phyloP scores from a whole-genome alignment of 2,329 filamentous ascomycete species.

The Arthrobotrys entomopaga region DNA sequence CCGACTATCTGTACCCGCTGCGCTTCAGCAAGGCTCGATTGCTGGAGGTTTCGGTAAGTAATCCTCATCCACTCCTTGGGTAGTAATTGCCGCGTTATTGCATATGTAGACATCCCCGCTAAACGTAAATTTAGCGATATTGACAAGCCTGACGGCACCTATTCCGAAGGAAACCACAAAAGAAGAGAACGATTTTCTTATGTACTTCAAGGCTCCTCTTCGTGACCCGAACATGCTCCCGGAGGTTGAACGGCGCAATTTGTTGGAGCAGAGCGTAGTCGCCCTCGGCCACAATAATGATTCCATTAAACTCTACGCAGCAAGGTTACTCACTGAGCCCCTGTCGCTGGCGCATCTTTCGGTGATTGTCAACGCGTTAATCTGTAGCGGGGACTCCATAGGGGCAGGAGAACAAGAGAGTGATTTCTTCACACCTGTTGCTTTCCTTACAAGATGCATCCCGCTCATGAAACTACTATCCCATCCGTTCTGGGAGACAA shows the following conservation, averaged over 20 bases:
- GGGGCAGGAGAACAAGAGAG: slow-evolving; percentile 3
- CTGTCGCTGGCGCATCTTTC: slow-evolving; percentile 19
- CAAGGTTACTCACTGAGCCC: slow-evolving; percentile 25
- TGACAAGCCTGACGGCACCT: too few relatives aligned
- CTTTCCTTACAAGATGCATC: slow-evolving; percentile 33
- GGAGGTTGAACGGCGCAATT: slow-evolving; percentile 34
- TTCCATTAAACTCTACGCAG: slow-evolving; percentile 24
- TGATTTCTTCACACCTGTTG: slow-evolving; percentile 1
- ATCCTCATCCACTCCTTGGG: too few relatives aligned
- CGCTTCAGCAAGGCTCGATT: too few relatives aligned
- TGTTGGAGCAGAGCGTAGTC: slow-evolving; percentile 25
- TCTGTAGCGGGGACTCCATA: not conserved
- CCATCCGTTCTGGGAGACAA: slow-evolving; percentile 7
- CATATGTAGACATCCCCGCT: too few relatives aligned
- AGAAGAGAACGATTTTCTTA: slow-evolving; percentile 31
- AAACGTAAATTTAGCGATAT: too few relatives aligned
- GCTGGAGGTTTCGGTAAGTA: too few relatives aligned
- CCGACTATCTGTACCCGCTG: too few relatives aligned
- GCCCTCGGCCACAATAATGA: slow-evolving; percentile 26
- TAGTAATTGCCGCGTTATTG: too few relatives aligned
- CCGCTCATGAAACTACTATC: slow-evolving; percentile 28
- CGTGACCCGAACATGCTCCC: not conserved
- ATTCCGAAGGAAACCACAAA: too few relatives aligned
- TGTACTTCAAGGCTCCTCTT: slow-evolving; percentile 24
- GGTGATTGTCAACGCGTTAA: slow-evolving; percentile 12